A percentile compares a stretch with the other conserved stretches of the same genome.
These are phyloP conservation scores for Elsinoe batatas DNA, from an alignment of 2,329 filamentous ascomycete species.

Conservation along the genomic window DNA sequence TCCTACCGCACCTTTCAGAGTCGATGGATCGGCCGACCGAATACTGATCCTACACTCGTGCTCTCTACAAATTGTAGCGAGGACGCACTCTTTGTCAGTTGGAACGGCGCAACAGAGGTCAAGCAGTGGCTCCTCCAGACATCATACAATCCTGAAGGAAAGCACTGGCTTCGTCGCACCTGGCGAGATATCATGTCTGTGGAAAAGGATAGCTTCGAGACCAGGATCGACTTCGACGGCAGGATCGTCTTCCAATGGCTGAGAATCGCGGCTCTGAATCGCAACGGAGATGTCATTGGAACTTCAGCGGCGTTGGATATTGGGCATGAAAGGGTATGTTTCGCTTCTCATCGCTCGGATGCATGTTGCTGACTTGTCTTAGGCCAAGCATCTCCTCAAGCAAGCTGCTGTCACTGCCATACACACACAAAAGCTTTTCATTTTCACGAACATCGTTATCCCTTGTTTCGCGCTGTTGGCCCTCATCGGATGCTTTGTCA, in stretches of 20 bases:
- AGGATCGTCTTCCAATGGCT: constrained; percentile 10
- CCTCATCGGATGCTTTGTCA: background rate
- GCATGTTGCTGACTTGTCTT: background rate
- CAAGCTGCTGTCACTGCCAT: background rate
- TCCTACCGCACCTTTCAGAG: constrained; percentile 23
- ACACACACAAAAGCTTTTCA: background rate
- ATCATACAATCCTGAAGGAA: background rate
- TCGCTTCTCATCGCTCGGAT: background rate
- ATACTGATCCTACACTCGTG: constrained; percentile 13
- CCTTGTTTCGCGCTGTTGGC: background rate
- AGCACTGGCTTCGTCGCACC: constrained; percentile 1
- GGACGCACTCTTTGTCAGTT: constrained; percentile 18
- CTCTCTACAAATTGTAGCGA: constrained; percentile 13
- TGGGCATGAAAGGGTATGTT: background rate
- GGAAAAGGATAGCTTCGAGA: constrained; percentile 19
- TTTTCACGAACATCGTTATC: background rate
- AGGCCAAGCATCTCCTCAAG: background rate
- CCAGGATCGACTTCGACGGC: constrained; percentile 14
- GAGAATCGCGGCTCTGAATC: constrained; percentile 13
- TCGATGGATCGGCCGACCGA: constrained; percentile 20
- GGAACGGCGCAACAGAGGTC: constrained; percentile 24
- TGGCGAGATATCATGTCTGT: constrained; percentile 18
- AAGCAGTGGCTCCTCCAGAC: constrained; percentile 18
- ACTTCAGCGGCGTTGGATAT: background rate
- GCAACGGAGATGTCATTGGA: constrained; percentile 7